These are phyloP conservation scores for Macadamia tetraphylla DNA, from an alignment of 164 flowering plant genomes.

Conservation along the genomic window DNA sequence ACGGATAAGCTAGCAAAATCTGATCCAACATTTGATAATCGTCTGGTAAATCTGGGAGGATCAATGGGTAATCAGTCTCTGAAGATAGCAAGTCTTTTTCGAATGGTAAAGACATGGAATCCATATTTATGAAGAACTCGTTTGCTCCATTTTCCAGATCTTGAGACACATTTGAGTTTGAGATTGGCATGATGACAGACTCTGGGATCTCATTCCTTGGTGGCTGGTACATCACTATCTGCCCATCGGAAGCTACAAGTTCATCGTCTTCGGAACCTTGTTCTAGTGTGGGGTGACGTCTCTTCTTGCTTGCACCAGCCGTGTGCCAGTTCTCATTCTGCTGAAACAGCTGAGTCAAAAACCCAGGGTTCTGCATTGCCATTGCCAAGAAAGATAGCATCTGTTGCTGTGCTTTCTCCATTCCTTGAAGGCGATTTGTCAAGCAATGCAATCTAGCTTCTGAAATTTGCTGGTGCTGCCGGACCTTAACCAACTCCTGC, in stretches of 20 bases:
- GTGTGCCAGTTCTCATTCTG: background rate
- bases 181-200: background rate
- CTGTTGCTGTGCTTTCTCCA: background rate
- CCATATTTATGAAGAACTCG: background rate
- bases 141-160: background rate
- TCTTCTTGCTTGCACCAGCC: background rate
- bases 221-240: slow-evolving; percentile 3
- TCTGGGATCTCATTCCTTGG: background rate
- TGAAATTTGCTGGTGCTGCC: background rate
- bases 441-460: background rate
- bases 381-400: background rate
- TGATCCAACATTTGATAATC: background rate
- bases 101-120: background rate
- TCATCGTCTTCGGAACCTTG: background rate
- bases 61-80: background rate
- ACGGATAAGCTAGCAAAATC: background rate
- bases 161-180: background rate
- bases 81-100: background rate
- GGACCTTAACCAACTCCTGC: background rate
- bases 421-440: background rate
- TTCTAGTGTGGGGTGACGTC: background rate
- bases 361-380: background rate
- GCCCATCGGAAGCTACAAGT: background rate
- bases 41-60: background rate
- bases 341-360: background rate